Evolutionary conservation across 2,329 filamentous ascomycete species (phyloP).

Genomic region (Daldinia eschscholtzii): DNA sequence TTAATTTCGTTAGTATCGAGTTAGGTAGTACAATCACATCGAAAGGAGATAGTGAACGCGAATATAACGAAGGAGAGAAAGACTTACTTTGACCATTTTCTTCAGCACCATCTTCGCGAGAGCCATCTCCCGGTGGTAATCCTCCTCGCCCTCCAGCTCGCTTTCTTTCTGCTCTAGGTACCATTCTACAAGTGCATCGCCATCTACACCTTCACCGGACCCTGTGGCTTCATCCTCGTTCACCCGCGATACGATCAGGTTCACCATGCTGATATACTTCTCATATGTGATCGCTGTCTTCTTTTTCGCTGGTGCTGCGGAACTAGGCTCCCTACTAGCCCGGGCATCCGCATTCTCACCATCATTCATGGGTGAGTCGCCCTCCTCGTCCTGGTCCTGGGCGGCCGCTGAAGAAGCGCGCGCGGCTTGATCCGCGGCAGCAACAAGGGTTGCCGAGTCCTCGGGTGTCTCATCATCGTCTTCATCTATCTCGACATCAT

Average conservation of each 20-base stretch:
- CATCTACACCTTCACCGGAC: constrained; percentile 84
- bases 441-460: constrained; percentile 61
- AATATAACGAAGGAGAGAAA: not conserved
- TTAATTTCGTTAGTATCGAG: constrained; percentile 14
- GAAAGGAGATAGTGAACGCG: constrained; percentile 4
- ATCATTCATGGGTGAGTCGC: constrained; percentile 62
- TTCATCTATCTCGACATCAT: constrained; percentile 94
- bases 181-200: constrained; percentile 85
- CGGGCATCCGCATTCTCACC: constrained; percentile 57
- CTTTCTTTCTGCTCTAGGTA: constrained; percentile 93
- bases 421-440: constrained; percentile 64
- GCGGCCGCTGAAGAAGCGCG: constrained; percentile 49
- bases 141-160: constrained; percentile 83
- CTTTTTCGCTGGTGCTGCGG: constrained; percentile 65
- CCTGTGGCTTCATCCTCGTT: constrained; percentile 81
- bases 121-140: constrained; percentile 75
- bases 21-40: not conserved
- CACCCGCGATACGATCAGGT: constrained; percentile 84
- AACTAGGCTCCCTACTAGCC: constrained; percentile 28
- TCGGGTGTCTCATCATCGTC: constrained; percentile 70
- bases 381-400: constrained; percentile 54
- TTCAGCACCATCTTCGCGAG: constrained; percentile 79
- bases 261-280: constrained; percentile 92
- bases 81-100: constrained; percentile 91
- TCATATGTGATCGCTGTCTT: constrained; percentile 91